Conservation (phyloP, 768 basidiomycete species). For the Naganishia antarctica region DNA sequence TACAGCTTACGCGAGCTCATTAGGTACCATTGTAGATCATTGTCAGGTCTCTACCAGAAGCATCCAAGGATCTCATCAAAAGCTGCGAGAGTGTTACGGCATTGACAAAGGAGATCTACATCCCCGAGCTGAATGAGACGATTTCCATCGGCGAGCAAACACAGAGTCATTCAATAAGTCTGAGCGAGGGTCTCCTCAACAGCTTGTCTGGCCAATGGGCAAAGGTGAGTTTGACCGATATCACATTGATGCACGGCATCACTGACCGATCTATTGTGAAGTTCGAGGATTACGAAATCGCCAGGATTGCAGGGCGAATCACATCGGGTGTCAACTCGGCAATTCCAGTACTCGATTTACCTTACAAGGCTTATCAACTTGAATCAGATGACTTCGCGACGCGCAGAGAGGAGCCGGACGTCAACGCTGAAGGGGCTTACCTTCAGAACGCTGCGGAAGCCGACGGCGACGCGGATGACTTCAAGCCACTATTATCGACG, state of each 20-base stretch:
- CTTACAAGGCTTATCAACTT: constrained; percentile 21
- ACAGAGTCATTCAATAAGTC: constrained; percentile 85
- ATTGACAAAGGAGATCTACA: constrained; percentile 88
- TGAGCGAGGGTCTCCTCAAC: constrained; percentile 79
- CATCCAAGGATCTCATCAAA: constrained; percentile 68
- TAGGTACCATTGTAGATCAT: constrained; percentile 66
- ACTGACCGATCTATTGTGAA: constrained; percentile 44
- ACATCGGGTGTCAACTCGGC: constrained; percentile 77
- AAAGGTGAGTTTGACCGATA: constrained; percentile 57
- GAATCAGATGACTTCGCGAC: background rate
- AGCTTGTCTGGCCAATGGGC: constrained; percentile 69
- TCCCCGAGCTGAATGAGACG: constrained; percentile 68
- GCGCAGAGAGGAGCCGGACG: constrained; percentile 7
- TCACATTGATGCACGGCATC: background rate
- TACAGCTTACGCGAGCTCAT: background rate
- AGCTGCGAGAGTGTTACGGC: constrained; percentile 76
- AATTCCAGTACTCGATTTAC: constrained; percentile 72
- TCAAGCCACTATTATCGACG: constrained; percentile 6
- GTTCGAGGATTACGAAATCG: constrained; percentile 98
- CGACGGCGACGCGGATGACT: constrained; percentile 2
- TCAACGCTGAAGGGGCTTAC: constrained; percentile 11
- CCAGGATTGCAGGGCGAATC: constrained; percentile 83
- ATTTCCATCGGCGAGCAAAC: constrained; percentile 93
- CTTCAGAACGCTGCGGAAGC: constrained; percentile 11
- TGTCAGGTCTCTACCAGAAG: constrained; percentile 66